These are phyloP conservation scores for Trichoderma afroharzianum DNA, from an alignment of 2,329 filamentous ascomycete genomes.

Conservation along the genomic window DNA sequence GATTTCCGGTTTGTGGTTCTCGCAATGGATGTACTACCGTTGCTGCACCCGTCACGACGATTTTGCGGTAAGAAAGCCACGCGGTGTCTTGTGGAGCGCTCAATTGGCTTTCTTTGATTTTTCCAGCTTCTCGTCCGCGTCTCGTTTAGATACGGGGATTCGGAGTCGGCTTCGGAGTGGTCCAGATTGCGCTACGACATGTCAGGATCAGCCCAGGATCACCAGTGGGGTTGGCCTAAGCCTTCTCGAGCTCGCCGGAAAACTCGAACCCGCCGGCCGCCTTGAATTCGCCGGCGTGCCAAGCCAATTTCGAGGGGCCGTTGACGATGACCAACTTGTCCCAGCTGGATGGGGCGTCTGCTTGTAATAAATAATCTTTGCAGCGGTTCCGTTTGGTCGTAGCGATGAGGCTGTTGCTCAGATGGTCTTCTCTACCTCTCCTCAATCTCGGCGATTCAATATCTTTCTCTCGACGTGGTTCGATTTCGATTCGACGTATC, in stretches of 20 bases:
- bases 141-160: background rate
- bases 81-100: background rate
- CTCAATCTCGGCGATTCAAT: background rate
- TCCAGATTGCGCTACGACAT: background rate
- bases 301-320: background rate
- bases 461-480: background rate
- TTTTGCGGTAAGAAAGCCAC: background rate
- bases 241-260: slow-evolving; percentile 14
- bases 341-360: background rate
- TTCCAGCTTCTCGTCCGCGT: background rate
- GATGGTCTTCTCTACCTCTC: background rate
- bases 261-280: background rate
- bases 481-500: background rate
- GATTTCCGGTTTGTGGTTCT: background rate
- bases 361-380: background rate
- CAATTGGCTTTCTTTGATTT: background rate
- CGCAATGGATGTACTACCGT: background rate
- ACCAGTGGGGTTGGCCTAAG: background rate
- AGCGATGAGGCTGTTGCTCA: background rate
- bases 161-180: background rate
- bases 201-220: background rate
- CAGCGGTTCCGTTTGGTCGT: background rate
- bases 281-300: background rate
- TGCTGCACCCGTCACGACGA: background rate
- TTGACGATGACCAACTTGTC: background rate